Evolutionary conservation across 176 grass and related monocot species (phyloP), one percentile per base, ranked within the genome.

Genomic region (Aegilops umbellulata): DNA sequence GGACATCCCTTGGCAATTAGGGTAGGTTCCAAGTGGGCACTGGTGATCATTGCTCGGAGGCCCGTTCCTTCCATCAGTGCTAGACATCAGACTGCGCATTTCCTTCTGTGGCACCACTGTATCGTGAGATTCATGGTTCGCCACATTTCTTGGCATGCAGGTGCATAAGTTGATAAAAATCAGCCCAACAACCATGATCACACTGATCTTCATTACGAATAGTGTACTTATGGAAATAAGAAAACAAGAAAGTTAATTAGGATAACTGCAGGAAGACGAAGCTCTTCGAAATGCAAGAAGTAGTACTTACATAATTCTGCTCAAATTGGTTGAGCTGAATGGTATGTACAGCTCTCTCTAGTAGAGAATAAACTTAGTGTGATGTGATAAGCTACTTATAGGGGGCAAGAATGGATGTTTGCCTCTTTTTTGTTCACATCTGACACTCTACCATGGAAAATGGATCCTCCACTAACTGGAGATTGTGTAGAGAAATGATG

Each of bases 41-140:
- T 90, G 88, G 41, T 90, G 88, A 77, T 90, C 84, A 6, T 65
- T 90, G 74, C 88, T 74, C 1, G 88, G 88, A 74, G 88, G 80
- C 16, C 88, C 74, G 4, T 32, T 79, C 42, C 74, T 90, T 26
- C 84, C 88, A 7, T 86, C 88, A 1, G 80, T 86, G 5, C 57
- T 20, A 0, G 80, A 29, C 25, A 74, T 79, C 65, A 86, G 9
- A 22, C 2, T 90, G 19, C 42, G 57, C 15, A 44, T 57, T 65
- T 83, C 41, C 24, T 39, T 86, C 4, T 31, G 65, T 22, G 10
- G 8, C 17, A 31, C n/a, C 10, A 15, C 24, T 20, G 22, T 6
- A 62, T 22, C 4, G 3, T 77, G 6, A 47, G 34, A 76, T 68
- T 9, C 69, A 62, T 76, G 60, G 35, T 76, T 76, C 2, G 22